Evolutionary conservation across 2,329 filamentous ascomycete species (phyloP).

Genomic region (Colletotrichum lini): DNA sequence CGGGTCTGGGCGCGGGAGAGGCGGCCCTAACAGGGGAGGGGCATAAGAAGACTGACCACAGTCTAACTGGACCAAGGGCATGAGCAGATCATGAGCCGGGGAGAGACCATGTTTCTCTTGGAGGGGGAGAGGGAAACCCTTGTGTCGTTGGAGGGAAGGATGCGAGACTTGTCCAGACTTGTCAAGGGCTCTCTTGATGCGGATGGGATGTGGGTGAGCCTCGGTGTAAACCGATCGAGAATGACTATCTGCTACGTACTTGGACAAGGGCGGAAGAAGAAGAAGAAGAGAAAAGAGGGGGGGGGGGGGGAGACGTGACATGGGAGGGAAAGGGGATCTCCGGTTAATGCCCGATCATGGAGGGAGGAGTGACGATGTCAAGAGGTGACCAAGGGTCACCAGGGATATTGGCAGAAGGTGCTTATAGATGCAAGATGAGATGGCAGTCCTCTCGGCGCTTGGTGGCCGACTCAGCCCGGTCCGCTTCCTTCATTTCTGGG

Average conservation of each 20-base stretch:
- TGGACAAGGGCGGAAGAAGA: too few relatives aligned
- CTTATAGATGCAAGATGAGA: conserved; percentile 41
- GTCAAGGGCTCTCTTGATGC: conserved; percentile 9
- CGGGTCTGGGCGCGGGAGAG: conserved; percentile 28
- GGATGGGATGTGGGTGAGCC: conserved; percentile 25
- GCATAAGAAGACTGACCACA: conserved; percentile 14
- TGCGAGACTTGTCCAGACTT: conserved; percentile 34
- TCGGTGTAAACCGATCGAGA: conserved; percentile 13
- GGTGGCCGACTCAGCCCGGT: conserved; percentile 31
- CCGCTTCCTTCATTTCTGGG: conserved; percentile 3
- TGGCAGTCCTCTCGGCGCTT: conserved; percentile 28
- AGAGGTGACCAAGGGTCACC: conserved; percentile 24
- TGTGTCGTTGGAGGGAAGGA: conserved; percentile 11
- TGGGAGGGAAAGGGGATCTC: neutral
- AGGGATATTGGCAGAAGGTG: conserved; percentile 38
- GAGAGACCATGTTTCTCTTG: conserved; percentile 24
- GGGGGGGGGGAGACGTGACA: conserved; percentile 1
- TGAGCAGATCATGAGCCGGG: conserved; percentile 38
- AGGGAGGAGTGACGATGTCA: conserved; percentile 18
- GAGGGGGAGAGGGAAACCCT: conserved; percentile 13
- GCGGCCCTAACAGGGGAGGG: conserved; percentile 33
- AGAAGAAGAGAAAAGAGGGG: neutral
- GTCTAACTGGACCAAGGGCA: conserved; percentile 25
- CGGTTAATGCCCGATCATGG: conserved; percentile 29
- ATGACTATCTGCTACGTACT: neutral